A percentile compares a stretch with the other conserved stretches of the same genome.
These are phyloP conservation scores for Globisporangium abappressorium DNA, from an alignment of 352 stramenopile species.

Conservation along the genomic window DNA sequence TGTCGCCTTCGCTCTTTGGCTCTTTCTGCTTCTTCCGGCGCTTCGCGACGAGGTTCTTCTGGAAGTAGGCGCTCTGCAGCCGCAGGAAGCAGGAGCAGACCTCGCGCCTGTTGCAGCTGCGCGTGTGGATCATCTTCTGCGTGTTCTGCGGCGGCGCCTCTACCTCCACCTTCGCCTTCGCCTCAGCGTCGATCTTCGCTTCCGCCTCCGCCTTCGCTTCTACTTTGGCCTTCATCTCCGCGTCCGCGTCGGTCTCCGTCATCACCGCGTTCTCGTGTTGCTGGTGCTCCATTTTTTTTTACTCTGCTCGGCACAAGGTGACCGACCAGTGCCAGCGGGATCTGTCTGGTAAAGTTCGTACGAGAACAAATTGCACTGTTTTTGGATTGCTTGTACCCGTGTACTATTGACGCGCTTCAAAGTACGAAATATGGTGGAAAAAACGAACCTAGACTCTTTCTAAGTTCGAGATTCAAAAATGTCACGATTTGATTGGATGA, in stretches of 20 bases:
- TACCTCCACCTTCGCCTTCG: neutral
- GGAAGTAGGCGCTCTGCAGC: slow-evolving; percentile 66
- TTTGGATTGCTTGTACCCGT: too few relatives aligned
- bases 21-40: slow-evolving; percentile 38
- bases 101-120: slow-evolving; percentile 58
- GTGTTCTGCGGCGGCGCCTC: slow-evolving; percentile 6
- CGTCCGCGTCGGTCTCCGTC: neutral
- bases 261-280: neutral
- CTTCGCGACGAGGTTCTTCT: slow-evolving; percentile 50
- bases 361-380: too few relatives aligned
- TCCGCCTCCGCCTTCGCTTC: neutral
- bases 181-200: slow-evolving; percentile 12
- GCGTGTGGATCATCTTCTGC: slow-evolving; percentile 41
- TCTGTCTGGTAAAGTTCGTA: neutral
- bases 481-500: too few relatives aligned
- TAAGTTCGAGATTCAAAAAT: too few relatives aligned
- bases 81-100: slow-evolving; percentile 70
- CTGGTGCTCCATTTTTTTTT: neutral
- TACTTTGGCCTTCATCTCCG: neutral
- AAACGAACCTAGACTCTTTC: too few relatives aligned
- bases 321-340: neutral
- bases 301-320: neutral
- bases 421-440: too few relatives aligned
- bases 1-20: neutral
- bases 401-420: too few relatives aligned